These are phyloP conservation scores for Glycine tomentella DNA, from an alignment of 306 rosid species.

Conservation along the genomic window DNA sequence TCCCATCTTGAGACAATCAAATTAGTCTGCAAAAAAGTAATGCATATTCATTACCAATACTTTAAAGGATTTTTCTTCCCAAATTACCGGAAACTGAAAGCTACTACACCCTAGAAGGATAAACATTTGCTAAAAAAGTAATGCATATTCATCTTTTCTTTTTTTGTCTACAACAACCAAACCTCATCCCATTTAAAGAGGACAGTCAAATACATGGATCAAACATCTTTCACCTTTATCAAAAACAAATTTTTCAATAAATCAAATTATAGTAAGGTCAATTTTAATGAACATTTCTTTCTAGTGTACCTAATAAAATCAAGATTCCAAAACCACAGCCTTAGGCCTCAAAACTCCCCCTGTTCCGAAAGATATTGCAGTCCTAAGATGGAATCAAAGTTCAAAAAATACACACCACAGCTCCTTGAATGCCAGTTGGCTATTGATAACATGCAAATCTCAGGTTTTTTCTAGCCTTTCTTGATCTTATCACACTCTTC, in stretches of 20 bases:
- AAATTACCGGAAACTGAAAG: not conserved
- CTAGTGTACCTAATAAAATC: not conserved
- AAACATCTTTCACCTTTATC: conserved; percentile 13
- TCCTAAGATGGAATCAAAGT: not conserved
- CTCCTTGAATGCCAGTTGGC: not conserved
- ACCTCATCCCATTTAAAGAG: conserved; percentile 9
- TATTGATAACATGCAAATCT: too few relatives aligned
- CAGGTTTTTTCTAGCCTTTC: not conserved
- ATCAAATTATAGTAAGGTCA: not conserved
- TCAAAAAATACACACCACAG: not conserved
- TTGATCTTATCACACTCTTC: not conserved
- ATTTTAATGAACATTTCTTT: not conserved
- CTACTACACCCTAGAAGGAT: conserved; percentile 13
- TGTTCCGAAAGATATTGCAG: not conserved
- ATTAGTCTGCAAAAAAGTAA: not conserved
- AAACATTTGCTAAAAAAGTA: not conserved
- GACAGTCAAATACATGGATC: not conserved
- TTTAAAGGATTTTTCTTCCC: conserved; percentile 23
- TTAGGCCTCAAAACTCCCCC: not conserved
- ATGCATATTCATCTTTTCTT: conserved; percentile 21
- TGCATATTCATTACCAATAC: too few relatives aligned
- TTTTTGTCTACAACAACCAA: not conserved
- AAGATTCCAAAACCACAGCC: not conserved
- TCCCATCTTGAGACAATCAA: conserved; percentile 17
- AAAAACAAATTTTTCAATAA: not conserved